Base-by-base conservation (phyloP, 257 asterid species). In the Fraxinus quadrangulata region DNA sequence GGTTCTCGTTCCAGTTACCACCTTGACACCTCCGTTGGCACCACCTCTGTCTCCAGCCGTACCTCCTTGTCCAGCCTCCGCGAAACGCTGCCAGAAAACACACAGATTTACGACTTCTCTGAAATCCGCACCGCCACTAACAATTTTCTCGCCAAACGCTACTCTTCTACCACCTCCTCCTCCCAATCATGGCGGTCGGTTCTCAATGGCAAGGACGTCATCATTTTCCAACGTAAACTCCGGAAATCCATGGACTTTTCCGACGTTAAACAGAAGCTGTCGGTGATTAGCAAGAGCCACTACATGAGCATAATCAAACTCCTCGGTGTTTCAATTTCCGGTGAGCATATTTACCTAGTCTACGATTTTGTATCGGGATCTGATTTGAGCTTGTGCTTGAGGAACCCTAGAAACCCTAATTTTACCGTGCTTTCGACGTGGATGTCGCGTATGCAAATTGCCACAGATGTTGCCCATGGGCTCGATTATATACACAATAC, bases 131-230 rank as follows among this genome's bases (percentile, higher is more conserved):
- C 94, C 59, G 99, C 98, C 78, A 93, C 98, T 45, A 93, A 93
- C 83, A 95, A 93, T 51, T 95, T 95, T 89, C 94, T 93, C 66
- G 81, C 85, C 1, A 91, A 90, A 68, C 90, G 94, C 11, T 84
- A 81, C 85, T 93, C 97, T 42, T 83, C 98, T 42, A 30, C 92
- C 39, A 88, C 99, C 56, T 86, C 88, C 12, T 85, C 97, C 10
- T 91, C 98, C 72, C 96, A 92, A 23, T 93, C 97, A 11, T 96
- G 99, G 99, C 96, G 97, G 5, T 89, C 96, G 79, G 66, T 67
- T 3, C 87, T 93, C 63, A 77, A 71, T 63, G 93, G 93, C 78
- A 86, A 86, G 67, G 92, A 89, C 76, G 95, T 78, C 36, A 79
- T 92, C 73, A 84, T 96, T 63, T 93, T 96, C 87, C 98, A 90